A percentile compares a stretch with the other conserved stretches of the same genome.
Evolutionary conservation across 2,329 filamentous ascomycete species (phyloP).

Genomic region (Rhynchosporium secalis): DNA sequence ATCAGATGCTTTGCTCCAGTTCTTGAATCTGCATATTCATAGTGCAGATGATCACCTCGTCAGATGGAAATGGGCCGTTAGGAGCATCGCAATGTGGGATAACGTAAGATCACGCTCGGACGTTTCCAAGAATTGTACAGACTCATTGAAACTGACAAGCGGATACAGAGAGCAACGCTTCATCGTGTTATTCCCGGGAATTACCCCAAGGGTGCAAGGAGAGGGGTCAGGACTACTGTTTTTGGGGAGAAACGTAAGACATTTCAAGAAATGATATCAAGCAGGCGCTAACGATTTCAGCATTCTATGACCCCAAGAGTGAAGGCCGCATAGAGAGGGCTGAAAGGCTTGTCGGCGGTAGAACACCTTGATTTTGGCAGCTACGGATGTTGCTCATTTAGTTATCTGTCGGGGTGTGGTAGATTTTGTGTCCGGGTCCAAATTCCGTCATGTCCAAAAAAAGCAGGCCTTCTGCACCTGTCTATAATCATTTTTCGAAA

Average conservation of each 20-base stretch:
- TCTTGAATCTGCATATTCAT: conserved; percentile 32
- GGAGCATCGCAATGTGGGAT: conserved; percentile 35
- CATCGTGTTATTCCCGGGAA: conserved; percentile 34
- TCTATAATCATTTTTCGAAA: too few relatives aligned
- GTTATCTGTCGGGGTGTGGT: too few relatives aligned
- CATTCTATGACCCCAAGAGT: conserved; percentile 33
- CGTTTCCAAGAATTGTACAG: neutral
- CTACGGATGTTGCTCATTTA: neutral
- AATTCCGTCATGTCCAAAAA: too few relatives aligned
- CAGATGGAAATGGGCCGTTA: conserved; percentile 36
- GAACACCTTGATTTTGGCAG: neutral
- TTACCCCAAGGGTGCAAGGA: conserved; percentile 25
- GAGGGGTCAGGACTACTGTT: conserved; percentile 32
- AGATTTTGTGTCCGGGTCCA: too few relatives aligned
- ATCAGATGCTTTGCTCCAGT: conserved; percentile 31
- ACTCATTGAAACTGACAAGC: conserved; percentile 22
- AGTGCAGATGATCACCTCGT: conserved; percentile 35
- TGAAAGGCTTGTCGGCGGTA: conserved; percentile 17
- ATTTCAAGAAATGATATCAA: too few relatives aligned
- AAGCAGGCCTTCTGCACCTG: too few relatives aligned
- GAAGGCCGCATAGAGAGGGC: conserved; percentile 28
- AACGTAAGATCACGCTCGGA: conserved; percentile 25
- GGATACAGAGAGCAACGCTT: conserved; percentile 25
- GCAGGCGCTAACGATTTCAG: neutral
- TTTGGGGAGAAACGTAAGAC: conserved; percentile 36